Percentiles rank a stretch among this genome's conserved stretches.
Conservation (phyloP, 306 rosid species). For the Begonia fuchsioides region DNA sequence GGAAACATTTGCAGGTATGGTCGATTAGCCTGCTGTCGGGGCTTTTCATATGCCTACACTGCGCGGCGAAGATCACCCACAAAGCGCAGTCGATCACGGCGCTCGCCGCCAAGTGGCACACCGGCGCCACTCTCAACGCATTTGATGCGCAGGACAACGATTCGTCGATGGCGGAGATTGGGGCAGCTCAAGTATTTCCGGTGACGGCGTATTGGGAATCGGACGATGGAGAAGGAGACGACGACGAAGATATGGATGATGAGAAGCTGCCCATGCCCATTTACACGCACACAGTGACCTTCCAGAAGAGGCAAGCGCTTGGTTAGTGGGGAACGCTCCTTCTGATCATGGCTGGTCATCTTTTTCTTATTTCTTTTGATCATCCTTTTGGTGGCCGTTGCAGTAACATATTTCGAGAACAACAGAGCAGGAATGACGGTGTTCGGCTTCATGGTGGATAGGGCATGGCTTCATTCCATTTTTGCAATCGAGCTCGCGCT, state of each 20-base stretch:
- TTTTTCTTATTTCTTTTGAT: neutral
- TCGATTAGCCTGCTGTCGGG: slow-evolving; percentile 65
- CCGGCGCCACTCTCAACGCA: slow-evolving; percentile 53
- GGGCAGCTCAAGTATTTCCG: slow-evolving; percentile 21
- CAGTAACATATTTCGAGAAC: slow-evolving; percentile 81
- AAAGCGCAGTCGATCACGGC: slow-evolving; percentile 70
- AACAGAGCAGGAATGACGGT: slow-evolving; percentile 78
- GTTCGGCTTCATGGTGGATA: slow-evolving; percentile 78
- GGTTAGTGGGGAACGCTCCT: slow-evolving; percentile 21
- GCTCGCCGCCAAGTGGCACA: slow-evolving; percentile 85
- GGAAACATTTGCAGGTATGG: slow-evolving; percentile 41
- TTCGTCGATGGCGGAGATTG: slow-evolving; percentile 23
- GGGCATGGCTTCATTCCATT: slow-evolving; percentile 83
- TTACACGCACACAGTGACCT: slow-evolving; percentile 67
- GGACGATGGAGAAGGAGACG: slow-evolving; percentile 50
- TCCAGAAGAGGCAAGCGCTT: slow-evolving; percentile 82
- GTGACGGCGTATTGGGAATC: no score
- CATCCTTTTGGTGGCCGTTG: slow-evolving; percentile 6
- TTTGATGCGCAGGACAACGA: slow-evolving; percentile 46
- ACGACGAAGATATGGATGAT: slow-evolving; percentile 63
- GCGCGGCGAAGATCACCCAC: slow-evolving; percentile 78
- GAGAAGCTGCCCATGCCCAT: slow-evolving; percentile 40
- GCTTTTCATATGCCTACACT: slow-evolving; percentile 54
- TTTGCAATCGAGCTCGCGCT: slow-evolving; percentile 69
- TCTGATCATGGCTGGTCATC: neutral